phyloP scores from a whole-genome alignment of 345 rosid species.

The Eucalyptus cladocalyx region DNA sequence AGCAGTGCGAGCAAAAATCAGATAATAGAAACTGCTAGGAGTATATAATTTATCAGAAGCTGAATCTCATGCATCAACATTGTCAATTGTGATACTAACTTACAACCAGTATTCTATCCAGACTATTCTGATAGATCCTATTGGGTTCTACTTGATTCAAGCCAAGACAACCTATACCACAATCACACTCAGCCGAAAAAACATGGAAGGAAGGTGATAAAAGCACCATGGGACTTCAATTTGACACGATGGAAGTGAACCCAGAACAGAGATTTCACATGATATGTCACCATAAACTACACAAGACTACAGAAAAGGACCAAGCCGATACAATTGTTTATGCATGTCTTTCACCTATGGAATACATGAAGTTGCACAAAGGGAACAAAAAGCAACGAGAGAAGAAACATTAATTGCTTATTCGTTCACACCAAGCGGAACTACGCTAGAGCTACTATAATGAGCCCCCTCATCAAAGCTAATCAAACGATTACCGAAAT shows the following conservation, averaged over 20 bases:
- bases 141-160: neutral
- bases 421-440: neutral
- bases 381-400: neutral
- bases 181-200: neutral
- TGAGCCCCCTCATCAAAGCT: neutral
- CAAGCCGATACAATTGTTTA: neutral
- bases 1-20: neutral
- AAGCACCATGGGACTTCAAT: neutral
- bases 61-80: neutral
- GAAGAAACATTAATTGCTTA: neutral
- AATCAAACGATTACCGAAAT: neutral
- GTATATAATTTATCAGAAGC: neutral
- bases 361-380: neutral
- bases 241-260: neutral
- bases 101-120: neutral
- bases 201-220: neutral
- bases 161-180: neutral
- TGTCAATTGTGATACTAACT: neutral
- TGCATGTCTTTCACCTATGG: neutral
- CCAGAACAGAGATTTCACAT: neutral
- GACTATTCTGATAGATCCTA: neutral
- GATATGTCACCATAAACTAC: neutral
- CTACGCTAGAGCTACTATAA: neutral
- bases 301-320: neutral
- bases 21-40: neutral